Evolutionary conservation across 1,284 basidiomycete species (phyloP).

Genomic region (Bondarzewia mesenterica): DNA sequence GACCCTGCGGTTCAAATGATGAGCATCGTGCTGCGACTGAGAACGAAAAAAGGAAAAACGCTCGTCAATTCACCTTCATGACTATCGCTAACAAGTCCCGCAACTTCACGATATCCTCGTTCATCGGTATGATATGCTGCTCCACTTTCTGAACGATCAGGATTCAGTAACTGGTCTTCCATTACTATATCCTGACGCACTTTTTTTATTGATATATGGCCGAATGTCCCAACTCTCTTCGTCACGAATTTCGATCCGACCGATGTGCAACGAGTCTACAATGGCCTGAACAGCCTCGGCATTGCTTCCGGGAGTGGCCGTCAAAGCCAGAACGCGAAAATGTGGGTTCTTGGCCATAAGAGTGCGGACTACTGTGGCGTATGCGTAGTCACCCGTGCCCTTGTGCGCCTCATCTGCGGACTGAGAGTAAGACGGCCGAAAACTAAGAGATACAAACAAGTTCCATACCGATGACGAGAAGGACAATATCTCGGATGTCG

Average conservation of each 20-base stretch:
- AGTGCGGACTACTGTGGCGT: conserved; percentile 83
- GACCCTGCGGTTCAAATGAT: background rate
- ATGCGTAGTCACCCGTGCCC: conserved; percentile 90
- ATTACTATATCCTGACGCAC: conserved; percentile 25
- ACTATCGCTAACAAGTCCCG: conserved; percentile 51
- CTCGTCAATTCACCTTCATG: conserved; percentile 57
- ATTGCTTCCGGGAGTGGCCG: conserved; percentile 89
- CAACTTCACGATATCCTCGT: conserved; percentile 46
- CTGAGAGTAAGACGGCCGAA: background rate
- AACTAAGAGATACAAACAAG: background rate
- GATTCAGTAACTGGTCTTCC: background rate
- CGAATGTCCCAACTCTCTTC: conserved; percentile 87
- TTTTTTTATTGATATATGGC: conserved; percentile 87
- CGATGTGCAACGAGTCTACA: conserved; percentile 95
- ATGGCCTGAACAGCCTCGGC: conserved; percentile 85
- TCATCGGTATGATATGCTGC: conserved; percentile 69
- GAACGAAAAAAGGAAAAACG: background rate
- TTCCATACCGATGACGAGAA: conserved; percentile 68
- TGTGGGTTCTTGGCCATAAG: conserved; percentile 93
- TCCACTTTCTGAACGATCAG: conserved; percentile 43
- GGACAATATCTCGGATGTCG: conserved; percentile 73
- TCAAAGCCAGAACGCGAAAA: conserved; percentile 89
- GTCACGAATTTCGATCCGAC: conserved; percentile 90
- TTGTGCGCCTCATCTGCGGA: conserved; percentile 88
- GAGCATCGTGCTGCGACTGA: background rate